phyloP scores from a whole-genome alignment of 805 yeast species.

The Ogataea philodendri region DNA sequence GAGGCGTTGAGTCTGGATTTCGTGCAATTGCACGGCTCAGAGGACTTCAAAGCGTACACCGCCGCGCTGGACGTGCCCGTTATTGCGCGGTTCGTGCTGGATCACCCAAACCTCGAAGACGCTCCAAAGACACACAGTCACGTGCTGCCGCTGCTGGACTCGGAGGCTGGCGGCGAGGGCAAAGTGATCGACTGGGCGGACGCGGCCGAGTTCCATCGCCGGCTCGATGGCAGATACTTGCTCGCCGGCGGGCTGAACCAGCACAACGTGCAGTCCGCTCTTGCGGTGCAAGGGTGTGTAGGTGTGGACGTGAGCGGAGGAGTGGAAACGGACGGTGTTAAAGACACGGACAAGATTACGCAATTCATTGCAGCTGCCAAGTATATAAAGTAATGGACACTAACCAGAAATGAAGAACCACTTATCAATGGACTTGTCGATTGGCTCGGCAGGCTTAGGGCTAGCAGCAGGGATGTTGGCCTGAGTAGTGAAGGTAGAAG shows the following conservation, averaged over 20 bases:
- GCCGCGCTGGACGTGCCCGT: slow-evolving; percentile 48
- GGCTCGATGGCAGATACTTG: slow-evolving; percentile 42
- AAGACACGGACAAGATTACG: slow-evolving; percentile 63
- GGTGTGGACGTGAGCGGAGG: slow-evolving; percentile 98
- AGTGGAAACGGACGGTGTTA: slow-evolving; percentile 75
- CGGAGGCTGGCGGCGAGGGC: slow-evolving; percentile 93
- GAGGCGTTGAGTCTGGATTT: slow-evolving; percentile 58
- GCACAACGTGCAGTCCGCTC: slow-evolving; percentile 61
- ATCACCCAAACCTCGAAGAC: slow-evolving; percentile 38
- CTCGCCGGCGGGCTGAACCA: slow-evolving; percentile 91
- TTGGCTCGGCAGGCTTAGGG: slow-evolving; percentile 82
- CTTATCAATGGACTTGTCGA: slow-evolving; percentile 94
- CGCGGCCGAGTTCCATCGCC: slow-evolving; percentile 38
- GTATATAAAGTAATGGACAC: slow-evolving; percentile 2
- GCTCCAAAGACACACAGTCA: slow-evolving; percentile 37
- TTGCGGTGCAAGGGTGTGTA: slow-evolving; percentile 52
- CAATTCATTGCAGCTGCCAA: slow-evolving; percentile 56
- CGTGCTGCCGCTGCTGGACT: slow-evolving; percentile 67
- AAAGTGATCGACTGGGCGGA: slow-evolving; percentile 69
- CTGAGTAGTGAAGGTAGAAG: slow-evolving; percentile 53
- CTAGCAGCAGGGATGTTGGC: slow-evolving; percentile 66
- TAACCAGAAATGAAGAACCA: slow-evolving; percentile 95
- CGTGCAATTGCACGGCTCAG: slow-evolving; percentile 86
- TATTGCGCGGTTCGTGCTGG: slow-evolving; percentile 70
- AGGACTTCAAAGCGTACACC: slow-evolving; percentile 49